These are phyloP conservation scores for Dendrostoma leiphaemia DNA, from an alignment of 2,329 filamentous ascomycete genomes.

Conservation along the genomic window DNA sequence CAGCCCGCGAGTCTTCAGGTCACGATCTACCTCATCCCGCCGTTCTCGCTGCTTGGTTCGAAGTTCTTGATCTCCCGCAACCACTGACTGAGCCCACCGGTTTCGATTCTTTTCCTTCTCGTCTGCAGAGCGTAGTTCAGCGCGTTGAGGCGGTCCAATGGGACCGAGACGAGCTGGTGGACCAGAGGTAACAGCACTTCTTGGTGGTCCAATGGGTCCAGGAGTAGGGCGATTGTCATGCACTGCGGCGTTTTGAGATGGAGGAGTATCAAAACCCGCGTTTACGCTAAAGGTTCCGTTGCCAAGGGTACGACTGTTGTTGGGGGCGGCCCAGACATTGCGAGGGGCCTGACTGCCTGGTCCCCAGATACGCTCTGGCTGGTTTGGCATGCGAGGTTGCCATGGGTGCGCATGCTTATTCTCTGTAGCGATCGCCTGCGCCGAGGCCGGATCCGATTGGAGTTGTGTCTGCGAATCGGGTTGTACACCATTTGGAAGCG, in stretches of 20 bases:
- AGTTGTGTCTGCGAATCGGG: conserved; percentile 17
- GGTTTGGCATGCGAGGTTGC: conserved; percentile 35
- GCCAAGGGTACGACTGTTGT: conserved; percentile 68
- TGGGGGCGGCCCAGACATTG: conserved; percentile 76
- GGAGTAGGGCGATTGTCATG: conserved; percentile 33
- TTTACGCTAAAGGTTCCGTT: conserved; percentile 68
- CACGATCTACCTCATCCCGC: conserved; percentile 40
- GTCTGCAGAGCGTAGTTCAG: conserved; percentile 5
- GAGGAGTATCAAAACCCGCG: conserved; percentile 46
- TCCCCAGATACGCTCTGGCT: conserved; percentile 52
- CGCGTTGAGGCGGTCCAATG: conserved; percentile 29
- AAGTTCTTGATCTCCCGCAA: conserved; percentile 42
- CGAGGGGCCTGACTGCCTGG: conserved; percentile 42
- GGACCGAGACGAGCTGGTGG: conserved; percentile 20
- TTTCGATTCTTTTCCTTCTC: conserved; percentile 9
- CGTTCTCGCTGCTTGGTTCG: conserved; percentile 37
- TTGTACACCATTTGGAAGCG: conserved; percentile 19
- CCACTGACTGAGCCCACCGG: conserved; percentile 25
- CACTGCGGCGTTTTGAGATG: conserved; percentile 30
- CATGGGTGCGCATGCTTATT: conserved; percentile 35
- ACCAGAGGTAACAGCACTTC: conserved; percentile 22
- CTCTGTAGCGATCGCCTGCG: conserved; percentile 23
- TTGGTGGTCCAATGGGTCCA: conserved; percentile 42
- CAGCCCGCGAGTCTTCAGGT: conserved; percentile 43
- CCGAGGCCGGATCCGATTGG: not conserved